Evolutionary conservation across 306 rosid species (phyloP).

Genomic region (Lagenaria siceraria): DNA sequence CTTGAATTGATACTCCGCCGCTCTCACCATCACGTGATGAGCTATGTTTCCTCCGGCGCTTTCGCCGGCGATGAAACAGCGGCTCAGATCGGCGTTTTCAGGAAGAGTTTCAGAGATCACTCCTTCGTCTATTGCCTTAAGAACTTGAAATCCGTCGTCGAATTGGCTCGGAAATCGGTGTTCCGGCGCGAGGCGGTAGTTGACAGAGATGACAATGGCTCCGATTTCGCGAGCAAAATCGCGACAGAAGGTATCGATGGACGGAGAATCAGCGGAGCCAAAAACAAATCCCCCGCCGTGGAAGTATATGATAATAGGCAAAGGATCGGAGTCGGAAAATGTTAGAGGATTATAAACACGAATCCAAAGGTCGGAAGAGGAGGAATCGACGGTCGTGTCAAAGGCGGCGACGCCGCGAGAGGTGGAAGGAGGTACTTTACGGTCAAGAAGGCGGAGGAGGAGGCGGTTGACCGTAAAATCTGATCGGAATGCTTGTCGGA

Average conservation of each 20-base stretch:
- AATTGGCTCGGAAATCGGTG: neutral
- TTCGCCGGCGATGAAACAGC: neutral
- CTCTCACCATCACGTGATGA: slow-evolving; percentile 5
- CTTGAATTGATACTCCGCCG: neutral
- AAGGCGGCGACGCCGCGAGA: neutral
- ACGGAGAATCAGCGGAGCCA: neutral
- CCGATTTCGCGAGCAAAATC: neutral
- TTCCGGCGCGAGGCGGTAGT: slow-evolving; percentile 2
- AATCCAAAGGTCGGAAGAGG: neutral
- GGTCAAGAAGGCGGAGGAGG: neutral
- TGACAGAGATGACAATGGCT: neutral
- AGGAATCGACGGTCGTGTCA: neutral
- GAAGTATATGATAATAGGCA: neutral
- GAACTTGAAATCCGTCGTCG: neutral
- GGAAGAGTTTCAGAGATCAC: neutral
- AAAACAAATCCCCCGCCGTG: neutral
- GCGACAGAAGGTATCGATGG: neutral
- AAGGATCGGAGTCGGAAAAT: neutral
- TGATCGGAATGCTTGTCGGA: neutral
- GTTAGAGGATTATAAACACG: neutral
- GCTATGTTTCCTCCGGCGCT: slow-evolving; percentile 10
- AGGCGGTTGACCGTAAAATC: neutral
- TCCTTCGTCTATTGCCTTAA: neutral
- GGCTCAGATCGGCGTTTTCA: neutral
- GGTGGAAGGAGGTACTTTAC: neutral